These are phyloP conservation scores for Claviceps spartinae DNA, from an alignment of 2,329 filamentous ascomycete genomes.

Conservation along the genomic window DNA sequence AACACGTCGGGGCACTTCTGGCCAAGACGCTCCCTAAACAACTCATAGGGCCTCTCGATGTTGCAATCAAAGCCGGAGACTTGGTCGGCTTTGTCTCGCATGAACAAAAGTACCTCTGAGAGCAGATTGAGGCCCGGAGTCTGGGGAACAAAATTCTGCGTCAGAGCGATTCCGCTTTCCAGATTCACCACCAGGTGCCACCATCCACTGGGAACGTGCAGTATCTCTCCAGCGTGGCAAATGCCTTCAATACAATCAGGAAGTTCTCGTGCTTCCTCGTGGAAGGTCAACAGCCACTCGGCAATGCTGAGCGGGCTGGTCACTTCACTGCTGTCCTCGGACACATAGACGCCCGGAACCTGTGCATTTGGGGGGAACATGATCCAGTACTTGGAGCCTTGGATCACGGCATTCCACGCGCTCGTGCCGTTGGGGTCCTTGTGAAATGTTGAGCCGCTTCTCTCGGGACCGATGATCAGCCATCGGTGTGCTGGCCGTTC, in stretches of 20 bases:
- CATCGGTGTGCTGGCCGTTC: slow-evolving; percentile 80
- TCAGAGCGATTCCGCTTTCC: slow-evolving; percentile 72
- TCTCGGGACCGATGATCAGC: slow-evolving; percentile 78
- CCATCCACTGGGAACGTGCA: slow-evolving; percentile 91
- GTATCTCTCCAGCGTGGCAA: slow-evolving; percentile 68
- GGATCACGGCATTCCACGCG: slow-evolving; percentile 89
- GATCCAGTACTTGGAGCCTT: slow-evolving; percentile 93
- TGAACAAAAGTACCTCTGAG: slow-evolving; percentile 61
- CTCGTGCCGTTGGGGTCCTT: slow-evolving; percentile 63
- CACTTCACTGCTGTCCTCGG: slow-evolving; percentile 79
- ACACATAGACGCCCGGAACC: slow-evolving; percentile 84
- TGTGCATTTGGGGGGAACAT: slow-evolving; percentile 77
- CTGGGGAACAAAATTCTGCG: slow-evolving; percentile 84
- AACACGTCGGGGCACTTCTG: slow-evolving; percentile 53
- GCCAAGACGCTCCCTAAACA: slow-evolving; percentile 59
- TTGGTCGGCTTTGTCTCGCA: slow-evolving; percentile 70
- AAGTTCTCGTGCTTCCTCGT: slow-evolving; percentile 62
- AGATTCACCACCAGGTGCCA: slow-evolving; percentile 94
- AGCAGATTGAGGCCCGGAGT: slow-evolving; percentile 44
- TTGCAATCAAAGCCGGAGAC: slow-evolving; percentile 72
- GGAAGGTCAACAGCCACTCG: slow-evolving; percentile 90
- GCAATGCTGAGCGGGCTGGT: slow-evolving; percentile 89
- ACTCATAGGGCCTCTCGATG: slow-evolving; percentile 56
- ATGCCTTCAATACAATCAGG: slow-evolving; percentile 76
- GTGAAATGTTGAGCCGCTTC: slow-evolving; percentile 89